Base-by-base conservation (phyloP, 257 asterid species). In the Rubia yunnanensis region DNA sequence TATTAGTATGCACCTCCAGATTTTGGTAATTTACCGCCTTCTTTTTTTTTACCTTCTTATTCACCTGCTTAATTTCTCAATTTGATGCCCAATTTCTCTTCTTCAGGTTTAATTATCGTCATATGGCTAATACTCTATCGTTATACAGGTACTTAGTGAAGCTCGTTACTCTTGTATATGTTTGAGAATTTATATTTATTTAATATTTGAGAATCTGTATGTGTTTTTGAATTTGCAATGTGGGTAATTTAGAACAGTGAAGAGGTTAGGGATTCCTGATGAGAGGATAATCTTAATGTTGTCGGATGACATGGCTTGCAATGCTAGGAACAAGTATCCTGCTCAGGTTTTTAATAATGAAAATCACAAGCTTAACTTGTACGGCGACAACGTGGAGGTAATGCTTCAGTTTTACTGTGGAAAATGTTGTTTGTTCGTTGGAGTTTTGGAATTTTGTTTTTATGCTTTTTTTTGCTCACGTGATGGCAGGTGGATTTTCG, bases 301-400 rank as follows among this genome's bases (percentile, higher is more conserved):
- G 88, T 97, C 97, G 70, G 97, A 94, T 80, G 99, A 94, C 78
- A 94, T 94, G 97, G 99, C 96, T 63, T 94, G 99, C 81, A 94
- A 94, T 80, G 79, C 99, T 53, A 88, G 95, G 70, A 94, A 94
- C 74, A 94, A 88, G 82, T 94, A 86, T 67, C 99, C 97, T 67
- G 96, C 99, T 49, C 97, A 88, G 81, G 99, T 94, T 79, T 94
- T 94, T 83, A 94, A 94, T 79, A 88, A 88, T 77, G 95, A 94
- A 78, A 88, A 94, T 77, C 97, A 94, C 76, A 88, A 76, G 65
- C 95, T 90, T 64, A 94, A 94, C 71, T 76, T 94, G 76, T 94
- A 90, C 71, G 99, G 97, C 46, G 97, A 94, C 76, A 94, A 90
- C 70, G 97, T 90, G 46, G 99, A 94, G 99, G 99, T 88, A 76